phyloP scores from a whole-genome alignment of 495 filamentous ascomycete species.

The Penicillium arizonense region DNA sequence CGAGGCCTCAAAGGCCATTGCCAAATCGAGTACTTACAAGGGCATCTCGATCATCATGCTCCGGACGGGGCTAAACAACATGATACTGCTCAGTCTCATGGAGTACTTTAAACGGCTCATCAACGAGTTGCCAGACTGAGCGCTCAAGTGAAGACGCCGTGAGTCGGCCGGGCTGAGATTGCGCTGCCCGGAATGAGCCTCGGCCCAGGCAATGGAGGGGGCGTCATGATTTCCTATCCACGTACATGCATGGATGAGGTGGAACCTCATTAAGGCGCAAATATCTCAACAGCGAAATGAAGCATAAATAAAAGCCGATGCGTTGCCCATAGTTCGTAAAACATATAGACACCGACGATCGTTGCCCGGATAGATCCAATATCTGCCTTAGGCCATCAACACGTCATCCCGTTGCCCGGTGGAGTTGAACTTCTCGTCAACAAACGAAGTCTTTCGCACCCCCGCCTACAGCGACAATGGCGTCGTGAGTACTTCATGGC shows the following conservation, averaged over 20 bases:
- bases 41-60: constrained; percentile 47
- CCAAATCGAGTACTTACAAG: constrained; percentile 51
- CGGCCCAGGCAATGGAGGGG: background rate
- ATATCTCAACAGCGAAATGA: constrained; percentile 21
- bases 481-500: constrained; percentile 35
- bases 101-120: constrained; percentile 46
- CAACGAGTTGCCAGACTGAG: constrained; percentile 31
- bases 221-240: constrained; percentile 8
- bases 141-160: background rate
- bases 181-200: background rate
- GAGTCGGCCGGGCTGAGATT: background rate
- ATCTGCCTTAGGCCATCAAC: constrained; percentile 23
- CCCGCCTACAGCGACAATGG: constrained; percentile 30
- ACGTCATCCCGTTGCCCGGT: constrained; percentile 43
- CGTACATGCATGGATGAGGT: constrained; percentile 30
- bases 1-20: constrained; percentile 41
- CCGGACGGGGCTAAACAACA: constrained; percentile 48
- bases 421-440: constrained; percentile 29
- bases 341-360: no score
- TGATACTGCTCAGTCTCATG: constrained; percentile 47
- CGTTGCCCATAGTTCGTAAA: no score
- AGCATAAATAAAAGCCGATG: background rate
- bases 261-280: constrained; percentile 19
- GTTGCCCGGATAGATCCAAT: background rate
- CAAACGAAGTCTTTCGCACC: constrained; percentile 28